Conservation (phyloP, 2,329 filamentous ascomycete species). For the Metarhizium brunneum region DNA sequence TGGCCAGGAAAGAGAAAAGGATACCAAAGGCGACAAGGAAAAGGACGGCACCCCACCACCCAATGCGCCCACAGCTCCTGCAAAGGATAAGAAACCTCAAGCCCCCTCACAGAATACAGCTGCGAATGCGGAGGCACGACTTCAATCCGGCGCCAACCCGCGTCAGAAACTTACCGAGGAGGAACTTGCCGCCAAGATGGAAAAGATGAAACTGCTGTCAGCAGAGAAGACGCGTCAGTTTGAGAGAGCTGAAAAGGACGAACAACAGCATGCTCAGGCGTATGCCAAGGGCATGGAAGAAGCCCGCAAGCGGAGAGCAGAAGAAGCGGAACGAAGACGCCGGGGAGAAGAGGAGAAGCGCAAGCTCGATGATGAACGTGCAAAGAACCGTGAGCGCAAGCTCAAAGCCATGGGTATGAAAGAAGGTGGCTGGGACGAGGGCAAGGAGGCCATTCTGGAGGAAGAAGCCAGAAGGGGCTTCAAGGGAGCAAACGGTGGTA, state of each 20-base stretch:
- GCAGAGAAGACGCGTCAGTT: slow-evolving; percentile 51
- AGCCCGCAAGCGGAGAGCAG: slow-evolving; percentile 38
- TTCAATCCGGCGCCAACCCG: slow-evolving; percentile 47
- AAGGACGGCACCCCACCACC: slow-evolving; percentile 14
- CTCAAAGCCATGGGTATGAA: slow-evolving; percentile 47
- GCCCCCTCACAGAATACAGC: slow-evolving; percentile 18
- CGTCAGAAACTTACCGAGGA: slow-evolving; percentile 50
- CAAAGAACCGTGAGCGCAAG: slow-evolving; percentile 51
- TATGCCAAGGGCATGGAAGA: slow-evolving; percentile 48
- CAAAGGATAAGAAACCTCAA: slow-evolving; percentile 9
- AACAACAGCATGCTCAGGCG: slow-evolving; percentile 44
- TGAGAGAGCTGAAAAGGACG: slow-evolving; percentile 47
- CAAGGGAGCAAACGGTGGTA: slow-evolving; percentile 31
- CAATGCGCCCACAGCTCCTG: slow-evolving; percentile 21
- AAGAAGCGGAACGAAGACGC: slow-evolving; percentile 42
- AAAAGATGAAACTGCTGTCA: slow-evolving; percentile 48
- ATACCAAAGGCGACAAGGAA: not conserved
- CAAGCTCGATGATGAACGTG: slow-evolving; percentile 49
- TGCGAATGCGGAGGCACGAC: slow-evolving; percentile 30
- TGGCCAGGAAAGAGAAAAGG: not conserved
- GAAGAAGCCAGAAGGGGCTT: slow-evolving; percentile 32
- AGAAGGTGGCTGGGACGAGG: slow-evolving; percentile 50
- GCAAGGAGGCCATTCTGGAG: slow-evolving; percentile 36
- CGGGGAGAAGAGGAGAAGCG: slow-evolving; percentile 42
- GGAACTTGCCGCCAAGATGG: slow-evolving; percentile 51